Evolutionary conservation across 129 eudicot genomes (phyloP).

Genomic region (Dittrichia graveolens): DNA sequence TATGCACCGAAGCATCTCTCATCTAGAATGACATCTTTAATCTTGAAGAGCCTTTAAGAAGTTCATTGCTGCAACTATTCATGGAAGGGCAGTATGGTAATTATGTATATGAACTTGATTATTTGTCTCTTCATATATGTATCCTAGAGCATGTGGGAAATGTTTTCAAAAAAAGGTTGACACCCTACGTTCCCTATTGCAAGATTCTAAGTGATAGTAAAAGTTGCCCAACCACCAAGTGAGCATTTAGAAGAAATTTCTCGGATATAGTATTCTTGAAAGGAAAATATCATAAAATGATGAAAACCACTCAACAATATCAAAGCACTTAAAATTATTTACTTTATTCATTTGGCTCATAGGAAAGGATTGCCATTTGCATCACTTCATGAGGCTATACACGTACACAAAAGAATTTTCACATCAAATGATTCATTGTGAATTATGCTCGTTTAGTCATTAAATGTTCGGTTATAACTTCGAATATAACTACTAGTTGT

Average conservation of each 20-base stretch:
- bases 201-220: conserved; percentile 19
- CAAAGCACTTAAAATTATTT: conserved; percentile 14
- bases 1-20: conserved; percentile 29
- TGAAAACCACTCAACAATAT: conserved; percentile 18
- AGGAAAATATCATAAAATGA: conserved; percentile 2
- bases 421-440: conserved; percentile 14
- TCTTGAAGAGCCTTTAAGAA: conserved; percentile 28
- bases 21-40: conserved; percentile 27
- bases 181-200: conserved; percentile 10
- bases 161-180: conserved; percentile 22
- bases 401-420: conserved; percentile 1
- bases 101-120: conserved; percentile 12
- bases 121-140: conserved; percentile 26
- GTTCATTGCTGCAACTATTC: neutral
- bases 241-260: conserved; percentile 18
- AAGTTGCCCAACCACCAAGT: conserved; percentile 12
- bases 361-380: too few relatives aligned
- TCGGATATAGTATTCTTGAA: conserved; percentile 21
- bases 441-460: conserved; percentile 22
- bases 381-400: neutral
- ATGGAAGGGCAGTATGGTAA: conserved; percentile 32
- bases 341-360: conserved; percentile 19
- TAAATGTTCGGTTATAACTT: conserved; percentile 23
- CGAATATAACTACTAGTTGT: conserved; percentile 10
- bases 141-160: conserved; percentile 24